A percentile compares a stretch with the other conserved stretches of the same genome.
phyloP scores from a whole-genome alignment of 441 rosid species.

The Gossypium schwendimanii region DNA sequence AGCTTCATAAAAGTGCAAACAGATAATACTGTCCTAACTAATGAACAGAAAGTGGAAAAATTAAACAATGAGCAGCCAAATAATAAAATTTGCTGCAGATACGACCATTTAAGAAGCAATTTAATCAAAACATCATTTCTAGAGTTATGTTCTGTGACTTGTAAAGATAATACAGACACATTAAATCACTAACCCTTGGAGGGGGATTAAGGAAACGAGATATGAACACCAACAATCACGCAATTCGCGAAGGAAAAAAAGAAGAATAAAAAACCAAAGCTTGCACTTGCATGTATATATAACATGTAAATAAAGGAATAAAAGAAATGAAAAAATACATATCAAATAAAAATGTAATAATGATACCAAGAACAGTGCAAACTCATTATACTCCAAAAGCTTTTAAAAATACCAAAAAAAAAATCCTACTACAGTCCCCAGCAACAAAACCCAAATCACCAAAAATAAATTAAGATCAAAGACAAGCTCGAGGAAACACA shows the following conservation, averaged over 20 bases:
- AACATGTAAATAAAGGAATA: neutral
- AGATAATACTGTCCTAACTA: neutral
- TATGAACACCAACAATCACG: neutral
- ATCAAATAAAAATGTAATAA: constrained; percentile 17
- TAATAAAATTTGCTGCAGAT: neutral
- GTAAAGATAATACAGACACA: neutral
- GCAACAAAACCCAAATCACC: constrained; percentile 20
- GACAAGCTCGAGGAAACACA: constrained; percentile 10
- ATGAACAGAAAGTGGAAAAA: neutral
- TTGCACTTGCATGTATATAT: neutral
- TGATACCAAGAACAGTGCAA: neutral
- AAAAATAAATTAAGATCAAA: constrained; percentile 23
- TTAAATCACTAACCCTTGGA: constrained; percentile 6
- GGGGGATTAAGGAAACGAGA: neutral
- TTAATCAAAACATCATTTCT: neutral
- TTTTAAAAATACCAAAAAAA: neutral
- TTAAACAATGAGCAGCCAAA: neutral
- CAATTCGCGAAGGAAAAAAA: constrained; percentile 2
- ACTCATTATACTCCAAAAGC: constrained; percentile 3
- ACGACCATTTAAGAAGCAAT: neutral
- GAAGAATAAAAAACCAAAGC: neutral
- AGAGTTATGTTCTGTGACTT: neutral
- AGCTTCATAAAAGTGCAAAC: neutral
- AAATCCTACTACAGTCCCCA: neutral
- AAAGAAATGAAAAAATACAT: neutral